Evolutionary conservation across 2,329 filamentous ascomycete genomes (phyloP).

Genomic region (Colletotrichum shisoi): DNA sequence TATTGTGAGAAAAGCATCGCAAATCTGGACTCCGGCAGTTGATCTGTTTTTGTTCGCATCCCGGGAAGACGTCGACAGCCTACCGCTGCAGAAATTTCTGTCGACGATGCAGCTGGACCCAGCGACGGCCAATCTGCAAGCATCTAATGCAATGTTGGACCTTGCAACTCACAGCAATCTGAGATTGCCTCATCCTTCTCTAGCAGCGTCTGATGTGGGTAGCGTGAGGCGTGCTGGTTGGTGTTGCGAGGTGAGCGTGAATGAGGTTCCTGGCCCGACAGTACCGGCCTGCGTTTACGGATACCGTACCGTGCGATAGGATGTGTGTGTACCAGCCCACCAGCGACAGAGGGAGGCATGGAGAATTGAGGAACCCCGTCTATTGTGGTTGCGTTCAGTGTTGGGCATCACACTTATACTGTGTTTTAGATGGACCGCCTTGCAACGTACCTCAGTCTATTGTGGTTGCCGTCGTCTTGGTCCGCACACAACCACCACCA

Average conservation of each 20-base stretch:
- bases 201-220: not conserved
- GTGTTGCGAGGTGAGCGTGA: not conserved
- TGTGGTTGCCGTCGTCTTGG: not conserved
- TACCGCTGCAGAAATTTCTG: not conserved
- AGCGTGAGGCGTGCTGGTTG: not conserved
- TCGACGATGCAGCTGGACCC: not conserved
- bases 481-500: not conserved
- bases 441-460: no score
- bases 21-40: not conserved
- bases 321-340: not conserved
- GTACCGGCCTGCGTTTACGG: not conserved
- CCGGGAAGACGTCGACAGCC: conserved; percentile 18
- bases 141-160: conserved; percentile 2
- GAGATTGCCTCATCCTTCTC: not conserved
- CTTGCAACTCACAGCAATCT: not conserved
- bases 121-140: not conserved
- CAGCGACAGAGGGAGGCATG: not conserved
- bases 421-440: no score
- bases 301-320: not conserved
- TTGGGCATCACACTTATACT: no score
- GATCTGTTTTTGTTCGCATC: conserved; percentile 20
- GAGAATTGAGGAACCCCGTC: not conserved
- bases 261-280: not conserved
- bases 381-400: not conserved
- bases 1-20: not conserved